phyloP scores from a whole-genome alignment of 2,329 filamentous ascomycete genomes.

The Alternaria viburni region DNA sequence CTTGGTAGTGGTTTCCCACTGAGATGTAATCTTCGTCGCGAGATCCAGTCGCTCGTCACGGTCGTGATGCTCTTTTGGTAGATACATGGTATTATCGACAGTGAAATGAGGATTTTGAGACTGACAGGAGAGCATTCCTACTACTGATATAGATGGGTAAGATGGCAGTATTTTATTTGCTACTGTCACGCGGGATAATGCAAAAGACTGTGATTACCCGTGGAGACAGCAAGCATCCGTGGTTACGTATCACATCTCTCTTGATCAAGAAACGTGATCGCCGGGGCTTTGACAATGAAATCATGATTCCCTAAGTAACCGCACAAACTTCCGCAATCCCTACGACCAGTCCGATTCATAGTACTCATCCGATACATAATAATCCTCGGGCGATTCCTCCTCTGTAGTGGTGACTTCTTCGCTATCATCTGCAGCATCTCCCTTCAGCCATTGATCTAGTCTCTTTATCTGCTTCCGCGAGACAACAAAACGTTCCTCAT shows the following conservation, averaged over 20 bases:
- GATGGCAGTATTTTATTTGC: neutral
- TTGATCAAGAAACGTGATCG: neutral
- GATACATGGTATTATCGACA: neutral
- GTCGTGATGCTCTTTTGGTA: neutral
- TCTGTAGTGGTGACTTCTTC: neutral
- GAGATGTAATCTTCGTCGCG: neutral
- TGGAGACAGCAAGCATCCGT: neutral
- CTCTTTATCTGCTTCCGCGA: constrained; percentile 29
- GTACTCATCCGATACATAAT: neutral
- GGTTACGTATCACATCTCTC: neutral
- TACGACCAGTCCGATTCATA: neutral
- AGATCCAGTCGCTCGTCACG: neutral
- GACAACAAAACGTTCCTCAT: constrained; percentile 30
- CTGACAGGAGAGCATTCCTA: neutral
- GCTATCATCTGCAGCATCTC: neutral
- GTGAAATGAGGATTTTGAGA: neutral
- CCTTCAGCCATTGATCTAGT: constrained; percentile 24
- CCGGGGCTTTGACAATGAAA: neutral
- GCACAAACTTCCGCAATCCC: neutral
- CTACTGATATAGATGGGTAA: neutral
- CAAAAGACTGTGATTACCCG: neutral
- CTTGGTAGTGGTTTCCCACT: neutral
- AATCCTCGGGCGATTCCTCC: neutral
- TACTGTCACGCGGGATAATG: neutral
- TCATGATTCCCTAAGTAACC: neutral